These are phyloP conservation scores for Amaranthus cruentus DNA, from an alignment of 148 eudicot species.

Conservation along the genomic window DNA sequence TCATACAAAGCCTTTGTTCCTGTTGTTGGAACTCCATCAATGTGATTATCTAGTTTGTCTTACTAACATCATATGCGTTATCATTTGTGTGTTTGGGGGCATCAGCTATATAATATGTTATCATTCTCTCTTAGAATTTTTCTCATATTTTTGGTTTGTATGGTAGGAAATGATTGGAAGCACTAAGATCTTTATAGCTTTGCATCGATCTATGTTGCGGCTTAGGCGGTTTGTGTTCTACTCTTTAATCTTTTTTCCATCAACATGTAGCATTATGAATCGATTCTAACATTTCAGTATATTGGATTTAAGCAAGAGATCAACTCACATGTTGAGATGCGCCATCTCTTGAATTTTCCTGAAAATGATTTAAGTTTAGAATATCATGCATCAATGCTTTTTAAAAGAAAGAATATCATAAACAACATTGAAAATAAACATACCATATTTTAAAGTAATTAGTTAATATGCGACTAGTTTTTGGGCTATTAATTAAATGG, in stretches of 20 bases:
- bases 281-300: not conserved
- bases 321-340: not conserved
- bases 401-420: too few relatives aligned
- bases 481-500: too few relatives aligned
- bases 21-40: not conserved
- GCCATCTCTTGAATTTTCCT: not conserved
- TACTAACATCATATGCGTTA: not conserved
- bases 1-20: not conserved
- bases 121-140: not conserved
- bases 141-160: not conserved
- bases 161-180: conserved; percentile 83
- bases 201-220: conserved; percentile 81
- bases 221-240: conserved; percentile 61
- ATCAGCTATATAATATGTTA: not conserved
- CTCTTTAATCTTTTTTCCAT: conserved; percentile 1
- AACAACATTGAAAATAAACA: too few relatives aligned
- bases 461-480: too few relatives aligned
- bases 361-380: too few relatives aligned
- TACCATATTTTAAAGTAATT: too few relatives aligned
- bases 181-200: conserved; percentile 74
- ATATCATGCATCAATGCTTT: too few relatives aligned
- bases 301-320: not conserved
- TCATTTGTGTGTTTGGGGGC: not conserved
- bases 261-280: conserved; percentile 5
- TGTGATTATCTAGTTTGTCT: too few relatives aligned